These are phyloP conservation scores for Diutina ranongensis DNA, from an alignment of 1,139 yeast genomes.

Conservation along the genomic window DNA sequence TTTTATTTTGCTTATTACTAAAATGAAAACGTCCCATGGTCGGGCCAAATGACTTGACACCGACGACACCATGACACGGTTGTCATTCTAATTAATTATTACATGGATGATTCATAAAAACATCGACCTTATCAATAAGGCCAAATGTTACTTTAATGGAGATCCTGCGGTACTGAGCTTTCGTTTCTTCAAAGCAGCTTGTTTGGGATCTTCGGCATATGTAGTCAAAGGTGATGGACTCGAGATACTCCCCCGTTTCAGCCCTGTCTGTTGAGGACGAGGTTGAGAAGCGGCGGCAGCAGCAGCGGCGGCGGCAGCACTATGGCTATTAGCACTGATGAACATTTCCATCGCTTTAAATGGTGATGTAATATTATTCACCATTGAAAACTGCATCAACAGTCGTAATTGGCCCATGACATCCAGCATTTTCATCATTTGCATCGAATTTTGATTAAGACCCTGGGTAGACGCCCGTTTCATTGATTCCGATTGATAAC, in stretches of 20 bases:
- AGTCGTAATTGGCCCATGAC: slow-evolving; percentile 62
- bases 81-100: no score
- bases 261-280: neutral
- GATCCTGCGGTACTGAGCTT: slow-evolving; percentile 1
- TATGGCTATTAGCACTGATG: neutral
- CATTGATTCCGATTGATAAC: slow-evolving; percentile 16
- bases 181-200: slow-evolving; percentile 1
- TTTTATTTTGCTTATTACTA: no score
- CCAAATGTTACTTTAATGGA: neutral
- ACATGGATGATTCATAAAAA: neutral
- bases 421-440: slow-evolving; percentile 65
- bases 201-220: slow-evolving; percentile 4
- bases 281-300: neutral
- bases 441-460: slow-evolving; percentile 50
- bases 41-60: no score
- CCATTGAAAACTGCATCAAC: slow-evolving; percentile 45
- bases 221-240: neutral
- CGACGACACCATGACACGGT: no score
- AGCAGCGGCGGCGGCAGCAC: neutral
- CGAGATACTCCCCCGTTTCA: neutral
- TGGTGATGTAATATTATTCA: slow-evolving; percentile 39
- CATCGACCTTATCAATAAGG: neutral
- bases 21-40: no score
- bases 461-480: slow-evolving; percentile 35
- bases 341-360: slow-evolving; percentile 46